Base-by-base conservation (phyloP, 371 early-diverging fungal genomes). In the Rhizopus delemar region DNA sequence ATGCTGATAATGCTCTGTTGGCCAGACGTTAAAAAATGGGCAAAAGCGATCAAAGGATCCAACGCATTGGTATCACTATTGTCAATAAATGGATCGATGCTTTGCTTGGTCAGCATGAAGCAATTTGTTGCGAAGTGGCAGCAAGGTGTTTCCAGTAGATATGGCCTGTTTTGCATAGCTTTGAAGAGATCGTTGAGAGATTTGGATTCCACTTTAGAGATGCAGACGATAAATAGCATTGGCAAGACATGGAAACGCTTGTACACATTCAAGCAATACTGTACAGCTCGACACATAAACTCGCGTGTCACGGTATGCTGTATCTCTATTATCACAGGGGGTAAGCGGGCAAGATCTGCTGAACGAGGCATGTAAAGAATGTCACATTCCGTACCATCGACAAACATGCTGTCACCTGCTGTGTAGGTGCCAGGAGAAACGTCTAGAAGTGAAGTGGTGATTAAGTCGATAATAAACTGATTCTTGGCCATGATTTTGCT, bases 71-170 rank as follows among this genome's bases (percentile, higher is more conserved):
- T 56, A 52, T 56, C 39, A 29, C 3, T 41, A 56, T 56, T 56
- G 38, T 62, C 62, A 34, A 62, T 46, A 46, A 56, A 56, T 46
- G 57, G 52, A 41, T 62, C 46, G 45, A 62, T 62, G 52, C 56
- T 62, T 36, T 62, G 15, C 52, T 62, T 62, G 51, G 56, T 56
- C 53, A 62, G 55, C 52, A 62, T 56, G 56, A 56, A 62, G 52
- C 51, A 62, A 52, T 32, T 51, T 12, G 57, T 56, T 46, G 54
- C 54, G 15, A 60, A 60, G 8, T 60, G 60, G 31, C 54, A 46
- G 53, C 56, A 62, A 45, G 57, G 52, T 50, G 56, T 56, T 56
- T 56, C 51, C 31, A 62, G 32, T 35, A 62, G 52, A 57, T 62
- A 62, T 45, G 56, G 41, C 50, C 52, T 60, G 53, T 49, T 48